Percentiles rank a stretch among this genome's conserved stretches.
These are phyloP conservation scores for Phytophthora tubulina DNA, from an alignment of 352 stramenopile genomes.

Conservation along the genomic window DNA sequence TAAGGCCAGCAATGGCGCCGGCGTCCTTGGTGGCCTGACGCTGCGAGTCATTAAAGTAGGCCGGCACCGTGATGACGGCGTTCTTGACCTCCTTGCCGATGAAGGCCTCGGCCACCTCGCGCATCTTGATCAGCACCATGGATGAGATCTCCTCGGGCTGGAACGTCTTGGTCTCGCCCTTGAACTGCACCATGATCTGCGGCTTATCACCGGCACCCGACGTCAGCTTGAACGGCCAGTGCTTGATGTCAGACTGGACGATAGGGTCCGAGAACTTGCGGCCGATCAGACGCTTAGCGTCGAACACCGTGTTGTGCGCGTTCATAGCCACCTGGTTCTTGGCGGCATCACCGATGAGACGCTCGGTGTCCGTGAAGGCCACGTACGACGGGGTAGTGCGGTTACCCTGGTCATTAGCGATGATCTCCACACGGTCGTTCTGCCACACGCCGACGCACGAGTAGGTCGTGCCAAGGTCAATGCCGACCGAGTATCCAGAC, in stretches of 20 bases:
- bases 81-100: constrained; percentile 71
- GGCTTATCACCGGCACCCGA: constrained; percentile 73
- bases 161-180: constrained; percentile 75
- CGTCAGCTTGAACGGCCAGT: constrained; percentile 76
- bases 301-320: constrained; percentile 95
- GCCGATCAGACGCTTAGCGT: constrained; percentile 97
- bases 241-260: constrained; percentile 86
- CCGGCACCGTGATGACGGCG: constrained; percentile 96
- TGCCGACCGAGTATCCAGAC: constrained; percentile 68
- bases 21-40: constrained; percentile 85
- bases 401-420: constrained; percentile 96
- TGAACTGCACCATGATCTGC: constrained; percentile 78
- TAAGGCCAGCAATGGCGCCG: constrained; percentile 90
- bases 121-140: constrained; percentile 84
- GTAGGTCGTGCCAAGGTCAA: constrained; percentile 94
- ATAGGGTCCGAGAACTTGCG: constrained; percentile 92
- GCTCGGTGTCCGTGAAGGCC: constrained; percentile 94
- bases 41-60: constrained; percentile 95
- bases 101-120: constrained; percentile 68
- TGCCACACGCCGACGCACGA: constrained; percentile 95
- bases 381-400: constrained; percentile 97
- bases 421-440: constrained; percentile 95
- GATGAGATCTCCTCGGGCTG: constrained; percentile 84
- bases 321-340: constrained; percentile 96
- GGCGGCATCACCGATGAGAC: constrained; percentile 94